phyloP scores from a whole-genome alignment of 176 grass and related monocot species.

The Oryza brachyantha region DNA sequence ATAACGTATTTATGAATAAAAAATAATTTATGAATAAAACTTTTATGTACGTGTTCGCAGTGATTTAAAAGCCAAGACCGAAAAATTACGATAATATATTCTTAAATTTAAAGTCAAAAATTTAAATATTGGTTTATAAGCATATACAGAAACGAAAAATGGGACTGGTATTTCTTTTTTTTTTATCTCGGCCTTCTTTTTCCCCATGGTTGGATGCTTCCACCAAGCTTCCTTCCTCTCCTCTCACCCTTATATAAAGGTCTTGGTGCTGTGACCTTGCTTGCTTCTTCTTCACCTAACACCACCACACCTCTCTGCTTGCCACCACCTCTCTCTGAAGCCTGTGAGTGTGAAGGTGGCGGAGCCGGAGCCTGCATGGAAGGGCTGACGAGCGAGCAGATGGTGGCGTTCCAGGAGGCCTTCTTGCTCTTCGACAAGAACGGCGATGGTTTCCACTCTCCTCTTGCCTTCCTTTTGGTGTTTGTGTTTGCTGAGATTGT shows the following conservation, averaged over 20 bases:
- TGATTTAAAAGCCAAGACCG: too few species aligned
- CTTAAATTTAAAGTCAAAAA: too few species aligned
- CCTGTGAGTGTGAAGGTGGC: not conserved
- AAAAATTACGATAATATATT: too few species aligned
- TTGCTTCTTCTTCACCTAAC: not conserved
- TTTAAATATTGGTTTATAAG: too few species aligned
- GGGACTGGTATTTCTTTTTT: too few species aligned
- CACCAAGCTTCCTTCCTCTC: slow-evolving; percentile 29
- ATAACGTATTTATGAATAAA: too few species aligned
- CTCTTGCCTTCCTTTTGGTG: not conserved
- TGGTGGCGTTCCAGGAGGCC: slow-evolving; percentile 56
- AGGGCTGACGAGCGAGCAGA: slow-evolving; percentile 59
- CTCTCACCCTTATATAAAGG: not conserved
- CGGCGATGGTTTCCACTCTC: slow-evolving; percentile 42
- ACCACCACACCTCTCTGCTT: too few species aligned
- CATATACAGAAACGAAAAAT: too few species aligned
- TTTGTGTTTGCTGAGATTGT: not conserved
- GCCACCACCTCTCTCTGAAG: not conserved
- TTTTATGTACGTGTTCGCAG: too few species aligned
- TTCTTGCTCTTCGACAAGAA: slow-evolving; percentile 89
- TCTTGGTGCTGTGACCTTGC: not conserved
- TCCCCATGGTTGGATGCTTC: slow-evolving; percentile 32
- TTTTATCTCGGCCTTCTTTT: slow-evolving; percentile 10
- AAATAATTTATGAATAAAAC: too few species aligned
- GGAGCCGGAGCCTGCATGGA: slow-evolving; percentile 39